Evolutionary conservation across 179 eudicot species (phyloP), one percentile per base, ranked within the genome.

Genomic region (Spinacia oleracea): DNA sequence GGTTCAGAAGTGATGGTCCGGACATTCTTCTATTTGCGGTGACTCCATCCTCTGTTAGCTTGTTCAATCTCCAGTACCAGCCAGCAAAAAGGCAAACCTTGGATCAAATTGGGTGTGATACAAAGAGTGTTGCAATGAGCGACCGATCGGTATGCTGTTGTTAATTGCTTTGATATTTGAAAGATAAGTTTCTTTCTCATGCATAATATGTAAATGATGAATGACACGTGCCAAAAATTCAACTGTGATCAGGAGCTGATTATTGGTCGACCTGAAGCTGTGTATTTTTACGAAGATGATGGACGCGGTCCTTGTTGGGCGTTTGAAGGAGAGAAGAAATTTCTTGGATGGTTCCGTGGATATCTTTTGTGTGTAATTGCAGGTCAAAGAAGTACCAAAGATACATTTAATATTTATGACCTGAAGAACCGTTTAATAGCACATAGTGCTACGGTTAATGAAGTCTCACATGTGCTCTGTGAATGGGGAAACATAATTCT

Each of bases 281-380:
- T 96, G 53, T 96, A 90, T 80, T 93, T 95, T 78, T 95, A 91
- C 70, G 97, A 95, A 82, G 92, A 88, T 82, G 93, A 93, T 83
- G 98, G 98, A 20, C 97, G 98, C 75, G 98, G 98, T 76, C 98
- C 98, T 75, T 95, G 98, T 84, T 95, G 97, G 97, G 98, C 97
- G 10, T 93, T 95, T 86, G 97, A 95, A 78, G 98, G 97, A 84
- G 97, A 94, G 75, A 94, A 94, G 80, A 93, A 88, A 82, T 85
- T 89, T 65, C 76, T 94, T 74, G 98, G 98, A 48, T 94, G 98
- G 97, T 94, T 93, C 75, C 96, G 97, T 81, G 98, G 98, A 56
- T 94, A 94, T 79, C 94, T 94, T 65, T 83, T 96, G 74, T 90
- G 97, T 85, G 90, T 96, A 72, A 87, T 90, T 81, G 90, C 90